A percentile compares a stretch with the other conserved stretches of the same genome.
Evolutionary conservation across 768 basidiomycete species (phyloP).

Genomic region (Auricularia sp.): DNA sequence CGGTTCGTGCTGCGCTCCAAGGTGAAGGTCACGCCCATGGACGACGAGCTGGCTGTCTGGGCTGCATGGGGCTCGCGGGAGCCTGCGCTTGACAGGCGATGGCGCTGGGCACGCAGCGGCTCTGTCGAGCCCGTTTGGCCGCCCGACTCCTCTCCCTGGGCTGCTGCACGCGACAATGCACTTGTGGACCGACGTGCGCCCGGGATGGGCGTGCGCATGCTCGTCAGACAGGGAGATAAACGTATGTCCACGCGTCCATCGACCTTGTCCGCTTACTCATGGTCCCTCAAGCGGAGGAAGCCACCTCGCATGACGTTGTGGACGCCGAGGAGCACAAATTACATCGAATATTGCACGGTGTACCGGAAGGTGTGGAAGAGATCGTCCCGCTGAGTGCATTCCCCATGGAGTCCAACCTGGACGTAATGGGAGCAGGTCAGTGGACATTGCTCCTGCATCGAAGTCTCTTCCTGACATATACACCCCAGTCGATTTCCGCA

Average conservation of each 20-base stretch:
- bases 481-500: slow-evolving; percentile 78
- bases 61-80: slow-evolving; percentile 60
- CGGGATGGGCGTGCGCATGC: slow-evolving; percentile 67
- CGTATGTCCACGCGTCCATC: slow-evolving; percentile 45
- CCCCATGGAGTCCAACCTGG: slow-evolving; percentile 91
- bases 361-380: slow-evolving; percentile 79
- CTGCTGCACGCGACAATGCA: slow-evolving; percentile 32
- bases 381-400: slow-evolving; percentile 69
- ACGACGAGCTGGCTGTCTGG: slow-evolving; percentile 73
- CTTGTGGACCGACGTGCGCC: slow-evolving; percentile 57
- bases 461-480: slow-evolving; percentile 1
- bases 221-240: slow-evolving; percentile 56
- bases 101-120: slow-evolving; percentile 58
- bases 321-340: slow-evolving; percentile 52
- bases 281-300: slow-evolving; percentile 23
- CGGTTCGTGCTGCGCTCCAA: slow-evolving; percentile 82
- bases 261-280: slow-evolving; percentile 25
- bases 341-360: slow-evolving; percentile 71
- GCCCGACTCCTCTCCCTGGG: slow-evolving; percentile 47
- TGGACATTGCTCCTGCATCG: slow-evolving; percentile 6
- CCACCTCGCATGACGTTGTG: slow-evolving; percentile 44
- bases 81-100: slow-evolving; percentile 28
- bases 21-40: slow-evolving; percentile 71
- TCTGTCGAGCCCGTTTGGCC: slow-evolving; percentile 71
- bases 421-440: slow-evolving; percentile 88